Conservation (phyloP, 768 basidiomycete genomes). For the Dentipellis fragilis region DNA sequence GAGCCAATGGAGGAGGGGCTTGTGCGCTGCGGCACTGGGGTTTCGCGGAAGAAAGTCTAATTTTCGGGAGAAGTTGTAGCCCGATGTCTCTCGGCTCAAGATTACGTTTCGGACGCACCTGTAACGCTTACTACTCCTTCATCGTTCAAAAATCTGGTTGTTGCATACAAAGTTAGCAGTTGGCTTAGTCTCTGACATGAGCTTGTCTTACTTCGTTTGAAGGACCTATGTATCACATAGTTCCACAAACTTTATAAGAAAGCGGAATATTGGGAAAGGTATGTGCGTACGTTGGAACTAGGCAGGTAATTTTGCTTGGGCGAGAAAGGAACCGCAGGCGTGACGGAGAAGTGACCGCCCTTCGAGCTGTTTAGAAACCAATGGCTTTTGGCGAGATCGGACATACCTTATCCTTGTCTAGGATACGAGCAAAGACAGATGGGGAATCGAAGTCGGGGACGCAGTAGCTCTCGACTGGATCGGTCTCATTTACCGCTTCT, state of each 20-base stretch:
- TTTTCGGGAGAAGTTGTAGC: slow-evolving; percentile 1
- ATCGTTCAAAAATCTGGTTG: slow-evolving; percentile 66
- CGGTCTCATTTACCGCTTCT: background rate
- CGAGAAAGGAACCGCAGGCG: slow-evolving; percentile 56
- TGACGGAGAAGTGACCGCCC: slow-evolving; percentile 89
- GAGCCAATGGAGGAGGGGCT: slow-evolving; percentile 75
- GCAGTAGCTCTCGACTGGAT: slow-evolving; percentile 81
- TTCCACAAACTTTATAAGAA: slow-evolving; percentile 15
- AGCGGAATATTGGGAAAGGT: slow-evolving; percentile 1
- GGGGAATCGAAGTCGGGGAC: slow-evolving; percentile 92
- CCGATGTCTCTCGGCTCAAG: background rate
- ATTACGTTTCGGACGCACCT: slow-evolving; percentile 29
- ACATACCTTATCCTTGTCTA: slow-evolving; percentile 67
- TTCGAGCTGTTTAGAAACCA: slow-evolving; percentile 15
- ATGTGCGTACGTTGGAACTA: slow-evolving; percentile 54
- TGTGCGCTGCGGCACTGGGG: slow-evolving; percentile 28
- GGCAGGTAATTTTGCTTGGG: slow-evolving; percentile 81
- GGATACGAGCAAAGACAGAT: slow-evolving; percentile 80
- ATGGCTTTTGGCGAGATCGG: background rate
- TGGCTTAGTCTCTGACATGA: background rate
- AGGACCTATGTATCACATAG: slow-evolving; percentile 40
- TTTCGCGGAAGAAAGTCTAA: slow-evolving; percentile 75
- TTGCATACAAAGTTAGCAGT: background rate
- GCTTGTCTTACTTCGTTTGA: slow-evolving; percentile 55
- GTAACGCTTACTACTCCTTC: slow-evolving; percentile 80